A percentile compares a stretch with the other conserved stretches of the same genome.
phyloP scores from a whole-genome alignment of 495 filamentous ascomycete species.

The Gamarada debralockiae region DNA sequence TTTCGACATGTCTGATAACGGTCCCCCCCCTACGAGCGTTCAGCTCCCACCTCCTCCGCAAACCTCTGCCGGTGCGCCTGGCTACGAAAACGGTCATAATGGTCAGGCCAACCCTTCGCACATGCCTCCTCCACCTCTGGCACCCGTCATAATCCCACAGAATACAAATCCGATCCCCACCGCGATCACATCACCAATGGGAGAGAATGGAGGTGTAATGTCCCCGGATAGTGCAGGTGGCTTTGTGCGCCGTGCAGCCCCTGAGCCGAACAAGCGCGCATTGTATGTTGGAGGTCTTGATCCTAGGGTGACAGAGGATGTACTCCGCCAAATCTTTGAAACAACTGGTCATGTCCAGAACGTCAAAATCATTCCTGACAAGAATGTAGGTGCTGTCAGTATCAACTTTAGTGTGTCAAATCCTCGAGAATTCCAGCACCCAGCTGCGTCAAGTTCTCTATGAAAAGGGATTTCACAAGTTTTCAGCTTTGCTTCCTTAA shows the following conservation, averaged over 20 bases:
- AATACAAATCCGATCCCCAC: conserved; percentile 96
- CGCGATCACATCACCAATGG: conserved; percentile 84
- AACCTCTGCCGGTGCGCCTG: conserved; percentile 62
- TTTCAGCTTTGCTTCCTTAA: conserved; percentile 9
- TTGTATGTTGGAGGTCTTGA: conserved; percentile 96
- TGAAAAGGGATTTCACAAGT: conserved; percentile 10
- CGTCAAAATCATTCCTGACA: conserved; percentile 99
- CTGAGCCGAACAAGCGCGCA: conserved; percentile 97
- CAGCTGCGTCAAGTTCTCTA: conserved; percentile 18
- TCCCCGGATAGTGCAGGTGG: conserved; percentile 77
- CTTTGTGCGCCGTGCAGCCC: conserved; percentile 86
- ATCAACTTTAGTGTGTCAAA: conserved; percentile 23
- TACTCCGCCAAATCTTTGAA: conserved; percentile 97
- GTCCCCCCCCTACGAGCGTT: conserved; percentile 46
- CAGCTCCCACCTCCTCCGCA: conserved; percentile 65
- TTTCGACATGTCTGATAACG: conserved; percentile 63
- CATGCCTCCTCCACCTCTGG: conserved; percentile 90
- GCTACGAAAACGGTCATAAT: conserved; percentile 62
- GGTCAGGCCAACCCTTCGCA: conserved; percentile 63
- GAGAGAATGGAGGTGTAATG: conserved; percentile 63
- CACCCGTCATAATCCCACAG: conserved; percentile 87
- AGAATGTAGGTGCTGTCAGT: conserved; percentile 72
- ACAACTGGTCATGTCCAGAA: conserved; percentile 97
- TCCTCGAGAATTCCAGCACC: conserved; percentile 18
- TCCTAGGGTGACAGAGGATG: conserved; percentile 92